Conservation (phyloP, 2,329 filamentous ascomycete species). For the Sphaceloma murrayae region DNA sequence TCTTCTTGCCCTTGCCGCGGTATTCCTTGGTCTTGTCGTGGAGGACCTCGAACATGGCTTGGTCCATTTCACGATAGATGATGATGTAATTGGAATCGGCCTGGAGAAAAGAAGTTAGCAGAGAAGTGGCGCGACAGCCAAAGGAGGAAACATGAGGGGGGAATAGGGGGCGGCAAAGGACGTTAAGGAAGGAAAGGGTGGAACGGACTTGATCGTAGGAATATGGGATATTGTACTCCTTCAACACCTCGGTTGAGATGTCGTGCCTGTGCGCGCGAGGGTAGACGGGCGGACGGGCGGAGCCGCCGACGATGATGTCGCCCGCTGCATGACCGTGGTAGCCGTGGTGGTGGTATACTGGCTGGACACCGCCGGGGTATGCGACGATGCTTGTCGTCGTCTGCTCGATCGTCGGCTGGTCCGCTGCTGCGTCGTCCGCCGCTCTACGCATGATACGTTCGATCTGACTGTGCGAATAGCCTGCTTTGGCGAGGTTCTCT, state of each 20-base stretch:
- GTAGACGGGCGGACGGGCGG: slow-evolving; percentile 1
- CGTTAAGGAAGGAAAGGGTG: no score
- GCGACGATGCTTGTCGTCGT: slow-evolving; percentile 11
- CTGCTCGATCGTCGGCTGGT: not conserved
- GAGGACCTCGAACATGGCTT: slow-evolving; percentile 10
- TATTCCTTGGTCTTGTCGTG: slow-evolving; percentile 7
- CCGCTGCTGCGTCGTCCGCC: not conserved
- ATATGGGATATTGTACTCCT: slow-evolving; percentile 9
- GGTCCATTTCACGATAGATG: slow-evolving; percentile 14
- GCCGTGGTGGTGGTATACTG: not conserved
- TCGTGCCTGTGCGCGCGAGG: slow-evolving; percentile 13
- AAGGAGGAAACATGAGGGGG: no score
- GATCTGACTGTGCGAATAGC: slow-evolving; percentile 5
- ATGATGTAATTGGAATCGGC: slow-evolving; percentile 12
- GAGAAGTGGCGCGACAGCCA: no score
- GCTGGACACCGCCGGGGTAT: not conserved
- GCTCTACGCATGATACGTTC: slow-evolving; percentile 3
- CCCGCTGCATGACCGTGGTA: slow-evolving; percentile 2
- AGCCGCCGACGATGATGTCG: slow-evolving; percentile 3
- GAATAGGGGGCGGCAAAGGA: no score
- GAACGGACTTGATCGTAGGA: slow-evolving; percentile 9
- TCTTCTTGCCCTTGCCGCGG: slow-evolving; percentile 7
- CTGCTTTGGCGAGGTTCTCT: slow-evolving; percentile 3
- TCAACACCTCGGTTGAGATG: slow-evolving; percentile 13
- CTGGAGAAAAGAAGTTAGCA: not conserved